A percentile compares a stretch with the other conserved stretches of the same genome.
These are phyloP conservation scores for Nakazawaea peltata DNA, from an alignment of 805 yeast species.

Conservation along the genomic window DNA sequence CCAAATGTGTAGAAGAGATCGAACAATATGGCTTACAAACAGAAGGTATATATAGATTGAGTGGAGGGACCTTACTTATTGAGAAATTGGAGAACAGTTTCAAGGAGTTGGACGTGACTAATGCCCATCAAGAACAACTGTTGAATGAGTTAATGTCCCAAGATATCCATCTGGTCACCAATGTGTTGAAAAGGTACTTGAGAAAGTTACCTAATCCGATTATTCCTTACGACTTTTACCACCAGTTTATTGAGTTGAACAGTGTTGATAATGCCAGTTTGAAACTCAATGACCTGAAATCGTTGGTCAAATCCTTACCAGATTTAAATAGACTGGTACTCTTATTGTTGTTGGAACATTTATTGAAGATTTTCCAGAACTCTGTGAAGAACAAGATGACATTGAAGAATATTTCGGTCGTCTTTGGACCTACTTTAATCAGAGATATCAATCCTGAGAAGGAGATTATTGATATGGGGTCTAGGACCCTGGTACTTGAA, in stretches of 20 bases:
- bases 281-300: constrained; percentile 34
- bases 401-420: constrained; percentile 74
- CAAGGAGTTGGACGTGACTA: constrained; percentile 16
- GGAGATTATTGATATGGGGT: constrained; percentile 80
- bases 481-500: constrained; percentile 72
- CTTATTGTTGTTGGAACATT: constrained; percentile 51
- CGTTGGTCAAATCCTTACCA: constrained; percentile 50
- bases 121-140: constrained; percentile 25
- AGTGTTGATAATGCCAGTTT: constrained; percentile 19
- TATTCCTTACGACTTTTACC: constrained; percentile 63
- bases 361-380: constrained; percentile 47
- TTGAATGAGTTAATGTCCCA: constrained; percentile 32
- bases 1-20: constrained; percentile 67
- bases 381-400: constrained; percentile 70
- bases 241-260: constrained; percentile 51
- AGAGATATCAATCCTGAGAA: constrained; percentile 72
- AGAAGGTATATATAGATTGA: constrained; percentile 88
- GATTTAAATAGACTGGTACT: constrained; percentile 56
- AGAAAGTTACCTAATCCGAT: constrained; percentile 82
- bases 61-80: constrained; percentile 72
- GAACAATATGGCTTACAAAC: constrained; percentile 65
- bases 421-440: constrained; percentile 89
- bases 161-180: constrained; percentile 83
- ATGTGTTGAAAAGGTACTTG: constrained; percentile 80
- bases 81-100: constrained; percentile 30